These are phyloP conservation scores for Termitomyces sp. DNA, from an alignment of 768 basidiomycete species.

Conservation along the genomic window DNA sequence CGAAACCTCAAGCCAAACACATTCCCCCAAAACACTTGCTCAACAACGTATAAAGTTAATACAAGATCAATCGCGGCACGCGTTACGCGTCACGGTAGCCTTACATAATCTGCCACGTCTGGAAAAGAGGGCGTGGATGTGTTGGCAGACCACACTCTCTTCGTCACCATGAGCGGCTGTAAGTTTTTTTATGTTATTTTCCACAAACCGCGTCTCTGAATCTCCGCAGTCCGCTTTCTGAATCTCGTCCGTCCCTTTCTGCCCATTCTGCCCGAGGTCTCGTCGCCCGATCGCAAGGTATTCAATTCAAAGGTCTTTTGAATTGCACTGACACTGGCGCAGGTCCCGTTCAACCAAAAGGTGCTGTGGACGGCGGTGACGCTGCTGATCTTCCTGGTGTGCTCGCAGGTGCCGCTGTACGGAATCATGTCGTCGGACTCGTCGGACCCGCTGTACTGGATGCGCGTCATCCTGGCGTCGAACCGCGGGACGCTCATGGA, in stretches of 20 bases:
- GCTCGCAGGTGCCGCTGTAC: conserved; percentile 98
- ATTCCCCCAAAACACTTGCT: too few relatives aligned
- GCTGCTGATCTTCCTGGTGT: conserved; percentile 98
- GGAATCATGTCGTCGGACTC: conserved; percentile 99
- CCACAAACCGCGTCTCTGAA: background rate
- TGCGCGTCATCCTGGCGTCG: conserved; percentile 98
- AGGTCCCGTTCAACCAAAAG: conserved; percentile 99
- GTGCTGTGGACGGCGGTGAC: conserved; percentile 98
- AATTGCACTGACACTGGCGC: background rate
- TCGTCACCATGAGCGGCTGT: conserved; percentile 74
- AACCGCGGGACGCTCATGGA: conserved; percentile 99
- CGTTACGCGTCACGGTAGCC: background rate
- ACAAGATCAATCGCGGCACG: too few relatives aligned
- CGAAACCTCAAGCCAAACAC: too few relatives aligned
- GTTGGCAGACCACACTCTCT: conserved; percentile 14
- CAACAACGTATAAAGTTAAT: too few relatives aligned
- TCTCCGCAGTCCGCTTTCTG: conserved; percentile 79
- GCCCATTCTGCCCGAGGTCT: conserved; percentile 94
- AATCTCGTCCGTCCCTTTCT: conserved; percentile 98
- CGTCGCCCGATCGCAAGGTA: conserved; percentile 96
- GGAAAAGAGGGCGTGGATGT: conserved; percentile 21
- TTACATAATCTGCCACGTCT: conserved; percentile 40
- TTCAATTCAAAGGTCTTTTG: background rate
- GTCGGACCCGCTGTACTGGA: conserved; percentile 98
- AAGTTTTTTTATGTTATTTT: conserved; percentile 26